Percentiles rank a stretch among this genome's conserved stretches.
phyloP scores from a whole-genome alignment of 257 asterid genomes.

The Thymus quinquecostatus region DNA sequence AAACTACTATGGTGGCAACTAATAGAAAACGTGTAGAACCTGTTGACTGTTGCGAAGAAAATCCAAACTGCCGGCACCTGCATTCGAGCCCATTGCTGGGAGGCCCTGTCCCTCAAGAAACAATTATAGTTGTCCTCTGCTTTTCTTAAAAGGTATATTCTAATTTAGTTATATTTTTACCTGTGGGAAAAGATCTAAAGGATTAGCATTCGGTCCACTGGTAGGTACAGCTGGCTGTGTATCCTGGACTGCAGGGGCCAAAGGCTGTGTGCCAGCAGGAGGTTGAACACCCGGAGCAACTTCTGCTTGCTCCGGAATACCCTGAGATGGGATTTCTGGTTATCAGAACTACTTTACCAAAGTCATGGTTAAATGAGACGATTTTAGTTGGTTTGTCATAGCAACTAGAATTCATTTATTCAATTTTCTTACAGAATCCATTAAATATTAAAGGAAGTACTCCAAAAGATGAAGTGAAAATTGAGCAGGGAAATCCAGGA shows the following conservation, averaged over 20 bases:
- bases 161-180: slow-evolving; percentile 30
- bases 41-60: slow-evolving; percentile 86
- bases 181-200: slow-evolving; percentile 90
- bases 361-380: slow-evolving; percentile 16
- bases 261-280: slow-evolving; percentile 50
- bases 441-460: not conserved
- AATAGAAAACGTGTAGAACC: slow-evolving; percentile 40
- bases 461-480: not conserved
- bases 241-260: slow-evolving; percentile 55
- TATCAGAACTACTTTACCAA: slow-evolving; percentile 21
- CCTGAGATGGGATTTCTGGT: slow-evolving; percentile 44
- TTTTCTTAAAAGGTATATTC: slow-evolving; percentile 4
- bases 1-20: not conserved
- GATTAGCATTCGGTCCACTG: slow-evolving; percentile 83
- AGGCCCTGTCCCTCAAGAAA: slow-evolving; percentile 63
- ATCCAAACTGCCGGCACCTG: slow-evolving; percentile 75
- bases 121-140: not conserved
- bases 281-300: slow-evolving; percentile 58
- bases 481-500: not conserved
- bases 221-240: slow-evolving; percentile 58
- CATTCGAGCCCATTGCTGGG: slow-evolving; percentile 68
- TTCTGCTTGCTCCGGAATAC: slow-evolving; percentile 84
- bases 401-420: not conserved
- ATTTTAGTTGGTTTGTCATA: no score
- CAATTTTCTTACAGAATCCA: not conserved